Conservation (phyloP, 2,329 filamentous ascomycete genomes). For the Apiospora sp. region DNA sequence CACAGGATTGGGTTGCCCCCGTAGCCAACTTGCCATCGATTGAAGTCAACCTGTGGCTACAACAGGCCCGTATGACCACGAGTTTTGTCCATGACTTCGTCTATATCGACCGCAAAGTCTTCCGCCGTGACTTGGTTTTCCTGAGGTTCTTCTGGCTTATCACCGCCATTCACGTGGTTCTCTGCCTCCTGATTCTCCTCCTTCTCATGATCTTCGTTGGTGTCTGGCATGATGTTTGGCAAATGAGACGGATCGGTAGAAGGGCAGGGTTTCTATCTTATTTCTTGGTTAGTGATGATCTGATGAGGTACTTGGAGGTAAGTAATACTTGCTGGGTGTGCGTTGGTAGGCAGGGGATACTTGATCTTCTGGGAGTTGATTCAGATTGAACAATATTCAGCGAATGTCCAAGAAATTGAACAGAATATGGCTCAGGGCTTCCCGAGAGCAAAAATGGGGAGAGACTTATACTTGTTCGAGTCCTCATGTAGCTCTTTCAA, state of each 20-base stretch:
- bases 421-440: neutral
- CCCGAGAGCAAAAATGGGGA: neutral
- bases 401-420: neutral
- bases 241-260: neutral
- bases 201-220: neutral
- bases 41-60: neutral
- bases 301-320: neutral
- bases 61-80: neutral
- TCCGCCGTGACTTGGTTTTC: neutral
- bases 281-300: neutral
- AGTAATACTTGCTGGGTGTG: neutral
- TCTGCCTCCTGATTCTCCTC: neutral
- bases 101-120: neutral
- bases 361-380: slow-evolving; percentile 4
- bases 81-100: neutral
- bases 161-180: slow-evolving; percentile 6
- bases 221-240: neutral
- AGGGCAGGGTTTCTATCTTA: neutral
- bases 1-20: no score
- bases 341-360: neutral
- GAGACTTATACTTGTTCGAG: neutral
- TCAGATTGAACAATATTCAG: neutral
- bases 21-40: neutral
- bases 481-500: no score
- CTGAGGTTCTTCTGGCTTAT: neutral